phyloP scores from a whole-genome alignment of 2,329 filamentous ascomycete species.

The Sphaceloma murrayae region DNA sequence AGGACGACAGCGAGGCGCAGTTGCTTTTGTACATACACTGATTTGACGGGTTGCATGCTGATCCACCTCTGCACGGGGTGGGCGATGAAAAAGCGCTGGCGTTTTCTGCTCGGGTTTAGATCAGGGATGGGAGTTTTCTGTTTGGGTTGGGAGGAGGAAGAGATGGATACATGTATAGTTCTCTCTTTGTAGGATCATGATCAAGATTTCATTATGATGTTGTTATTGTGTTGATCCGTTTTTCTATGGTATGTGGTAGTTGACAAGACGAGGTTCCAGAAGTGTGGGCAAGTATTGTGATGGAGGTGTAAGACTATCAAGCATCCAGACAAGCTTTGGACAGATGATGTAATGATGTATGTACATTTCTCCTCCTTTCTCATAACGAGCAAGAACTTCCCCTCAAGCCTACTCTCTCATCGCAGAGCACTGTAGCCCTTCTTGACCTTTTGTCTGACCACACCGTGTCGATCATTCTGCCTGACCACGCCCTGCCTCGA shows the following conservation, averaged over 20 bases:
- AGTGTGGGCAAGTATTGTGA: too few species aligned
- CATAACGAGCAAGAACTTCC: too few species aligned
- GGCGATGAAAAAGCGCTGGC: conserved; percentile 6
- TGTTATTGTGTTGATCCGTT: background rate
- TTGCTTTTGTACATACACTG: conserved; percentile 14
- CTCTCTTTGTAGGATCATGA: background rate
- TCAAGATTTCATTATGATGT: background rate
- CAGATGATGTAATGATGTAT: background rate
- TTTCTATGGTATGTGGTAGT: too few species aligned
- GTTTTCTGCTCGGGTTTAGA: too few species aligned
- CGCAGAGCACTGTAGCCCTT: background rate
- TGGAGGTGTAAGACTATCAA: too few species aligned
- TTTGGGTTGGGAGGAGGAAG: background rate
- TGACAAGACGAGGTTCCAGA: too few species aligned
- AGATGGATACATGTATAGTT: background rate
- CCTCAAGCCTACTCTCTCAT: background rate
- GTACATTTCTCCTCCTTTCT: too few species aligned
- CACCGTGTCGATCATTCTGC: background rate
- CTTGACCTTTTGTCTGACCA: background rate
- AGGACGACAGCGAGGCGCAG: background rate
- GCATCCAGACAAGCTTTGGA: background rate
- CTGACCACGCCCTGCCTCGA: background rate
- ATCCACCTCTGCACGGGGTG: background rate
- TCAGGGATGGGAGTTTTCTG: background rate
- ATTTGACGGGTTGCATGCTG: background rate